Evolutionary conservation across 306 rosid species (phyloP), one percentile per base, ranked within the genome.

Genomic region (Biancaea sappan): DNA sequence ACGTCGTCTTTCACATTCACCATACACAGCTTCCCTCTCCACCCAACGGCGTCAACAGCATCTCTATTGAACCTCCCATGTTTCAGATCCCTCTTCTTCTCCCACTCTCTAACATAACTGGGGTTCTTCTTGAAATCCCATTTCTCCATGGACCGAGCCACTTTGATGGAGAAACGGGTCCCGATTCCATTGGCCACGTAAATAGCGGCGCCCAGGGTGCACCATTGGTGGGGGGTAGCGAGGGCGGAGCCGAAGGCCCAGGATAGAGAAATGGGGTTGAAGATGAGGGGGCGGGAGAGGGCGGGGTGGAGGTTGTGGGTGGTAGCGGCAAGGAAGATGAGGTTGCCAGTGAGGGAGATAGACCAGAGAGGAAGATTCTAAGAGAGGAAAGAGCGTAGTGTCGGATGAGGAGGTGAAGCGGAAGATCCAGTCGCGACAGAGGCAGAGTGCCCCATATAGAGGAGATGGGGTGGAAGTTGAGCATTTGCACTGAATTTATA

Each of bases 351-450:
- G 8, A 80, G 79, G 50, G 96, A 67, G 73, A 83, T 64, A 6
- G 97, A 85, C 31, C 90, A 97, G 19, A 94, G 43, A 2, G 98
- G 82, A 22, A 91, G 85, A 24, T 47, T 85, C 0, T 97, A 90
- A 66, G 91, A 91, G 48, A 94, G 77, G 88, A 94, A 94, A 2
- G 97, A 88, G 97, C 97, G 79, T 91, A 96, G 64, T 64, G 97
- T 75, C 87, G 87, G 77, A 83, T 72, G 61, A 83, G 72, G 9
- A 88, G 79, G n/a, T 59, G 75, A 46, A 79, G 82, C 0, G 91
- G 84, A 0, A 96, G 90, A 14, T 81, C 69, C 0, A 79, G 79
- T 0, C 88, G 89, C 0, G 85, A 87, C 0, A 79, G 58, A 0
- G 97, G 94, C 35, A 91, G 92, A 6, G 9, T 29, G 0, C 7